Percentiles rank a stretch among this genome's conserved stretches.
Conservation (phyloP, 2,329 filamentous ascomycete species). For the Cadophora luteo-olivacea region DNA sequence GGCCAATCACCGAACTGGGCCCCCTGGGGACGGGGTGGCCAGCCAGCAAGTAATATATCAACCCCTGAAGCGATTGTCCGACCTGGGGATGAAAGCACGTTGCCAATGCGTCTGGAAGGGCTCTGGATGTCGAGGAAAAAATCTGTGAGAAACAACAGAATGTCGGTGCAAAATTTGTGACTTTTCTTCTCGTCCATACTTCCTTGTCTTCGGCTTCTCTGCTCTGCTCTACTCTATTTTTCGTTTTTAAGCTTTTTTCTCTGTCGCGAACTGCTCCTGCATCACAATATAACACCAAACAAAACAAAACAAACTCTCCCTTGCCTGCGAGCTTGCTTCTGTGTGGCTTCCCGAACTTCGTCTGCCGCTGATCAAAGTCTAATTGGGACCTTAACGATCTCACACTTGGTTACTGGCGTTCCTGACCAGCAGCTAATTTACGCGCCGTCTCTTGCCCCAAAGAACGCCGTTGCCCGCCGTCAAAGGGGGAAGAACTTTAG, state of each 20-base stretch:
- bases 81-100: constrained; percentile 10
- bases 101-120: constrained; percentile 13
- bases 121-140: background rate
- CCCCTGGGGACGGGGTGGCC: constrained; percentile 7
- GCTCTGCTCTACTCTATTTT: background rate
- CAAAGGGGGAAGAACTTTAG: constrained; percentile 14
- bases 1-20: constrained; percentile 18
- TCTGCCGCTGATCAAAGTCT: constrained; percentile 14
- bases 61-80: constrained; percentile 24
- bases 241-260: background rate
- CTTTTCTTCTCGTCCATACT: background rate
- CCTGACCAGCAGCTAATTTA: constrained; percentile 21
- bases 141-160: background rate
- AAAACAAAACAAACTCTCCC: constrained; percentile 1
- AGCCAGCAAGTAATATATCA: constrained; percentile 19
- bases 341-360: background rate
- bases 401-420: constrained; percentile 5
- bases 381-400: constrained; percentile 23
- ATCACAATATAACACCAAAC: background rate
- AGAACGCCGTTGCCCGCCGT: constrained; percentile 12
- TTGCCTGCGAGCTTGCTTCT: background rate
- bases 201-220: background rate
- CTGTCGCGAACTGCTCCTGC: background rate
- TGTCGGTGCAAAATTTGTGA: constrained; percentile 5
- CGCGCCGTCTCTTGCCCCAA: constrained; percentile 18